phyloP scores from a whole-genome alignment of 768 basidiomycete genomes.

The Hortiboletus campestris region DNA sequence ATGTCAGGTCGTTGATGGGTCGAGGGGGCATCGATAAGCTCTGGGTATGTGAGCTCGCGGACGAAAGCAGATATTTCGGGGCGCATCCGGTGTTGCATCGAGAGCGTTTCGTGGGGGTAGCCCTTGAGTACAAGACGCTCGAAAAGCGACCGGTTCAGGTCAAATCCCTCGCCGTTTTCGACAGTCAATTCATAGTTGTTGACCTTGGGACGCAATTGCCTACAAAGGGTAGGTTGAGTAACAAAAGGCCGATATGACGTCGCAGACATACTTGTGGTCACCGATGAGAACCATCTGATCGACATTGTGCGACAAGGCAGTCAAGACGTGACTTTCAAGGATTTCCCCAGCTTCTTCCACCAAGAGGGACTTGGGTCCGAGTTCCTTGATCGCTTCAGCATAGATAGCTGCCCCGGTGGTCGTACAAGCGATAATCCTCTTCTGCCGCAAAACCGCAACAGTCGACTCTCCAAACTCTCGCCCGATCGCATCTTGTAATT shows the following conservation, averaged over 20 bases:
- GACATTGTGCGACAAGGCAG: slow-evolving; percentile 46
- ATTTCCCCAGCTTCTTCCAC: slow-evolving; percentile 77
- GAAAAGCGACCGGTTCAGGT: slow-evolving; percentile 65
- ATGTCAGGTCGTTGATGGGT: slow-evolving; percentile 51
- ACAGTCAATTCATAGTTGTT: slow-evolving; percentile 62
- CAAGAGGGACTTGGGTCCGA: slow-evolving; percentile 48
- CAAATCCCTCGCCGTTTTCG: slow-evolving; percentile 67
- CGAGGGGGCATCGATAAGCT: slow-evolving; percentile 52
- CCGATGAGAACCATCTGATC: slow-evolving; percentile 64
- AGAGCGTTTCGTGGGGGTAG: slow-evolving; percentile 58
- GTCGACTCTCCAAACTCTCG: slow-evolving; percentile 35
- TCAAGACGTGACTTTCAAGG: slow-evolving; percentile 63
- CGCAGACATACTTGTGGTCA: slow-evolving; percentile 58
- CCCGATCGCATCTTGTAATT: slow-evolving; percentile 30
- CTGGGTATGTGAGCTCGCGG: slow-evolving; percentile 64
- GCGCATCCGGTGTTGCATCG: slow-evolving; percentile 67
- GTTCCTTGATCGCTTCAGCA: slow-evolving; percentile 40
- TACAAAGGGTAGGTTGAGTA: slow-evolving; percentile 19
- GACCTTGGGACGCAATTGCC: slow-evolving; percentile 72
- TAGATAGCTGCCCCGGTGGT: slow-evolving; percentile 70
- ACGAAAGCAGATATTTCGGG: slow-evolving; percentile 67
- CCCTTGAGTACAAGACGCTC: slow-evolving; percentile 61
- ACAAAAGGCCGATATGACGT: not conserved
- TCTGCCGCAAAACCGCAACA: slow-evolving; percentile 35
- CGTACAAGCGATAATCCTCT: slow-evolving; percentile 65